These are phyloP conservation scores for Calonectria multiphialidica DNA, from an alignment of 2,329 filamentous ascomycete species.

Conservation along the genomic window DNA sequence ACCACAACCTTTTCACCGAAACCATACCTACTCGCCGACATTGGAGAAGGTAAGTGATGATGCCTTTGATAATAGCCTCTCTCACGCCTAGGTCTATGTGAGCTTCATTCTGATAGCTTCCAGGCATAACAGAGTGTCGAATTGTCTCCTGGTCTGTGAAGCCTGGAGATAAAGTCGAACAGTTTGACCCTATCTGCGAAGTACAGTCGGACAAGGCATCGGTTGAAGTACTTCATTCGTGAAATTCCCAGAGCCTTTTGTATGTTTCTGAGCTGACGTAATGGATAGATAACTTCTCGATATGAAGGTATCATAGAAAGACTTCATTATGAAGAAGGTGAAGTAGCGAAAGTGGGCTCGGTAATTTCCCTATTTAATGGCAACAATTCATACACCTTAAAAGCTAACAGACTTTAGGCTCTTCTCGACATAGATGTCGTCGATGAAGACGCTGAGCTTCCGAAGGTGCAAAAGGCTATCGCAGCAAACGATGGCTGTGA, in stretches of 20 bases:
- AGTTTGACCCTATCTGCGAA: slow-evolving; percentile 30
- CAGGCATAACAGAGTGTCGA: slow-evolving; percentile 29
- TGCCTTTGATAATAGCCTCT: background rate
- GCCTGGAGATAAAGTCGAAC: slow-evolving; percentile 7
- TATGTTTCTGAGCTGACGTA: too few species aligned
- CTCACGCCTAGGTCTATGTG: accelerated
- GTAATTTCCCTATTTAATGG: background rate
- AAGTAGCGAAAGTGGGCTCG: background rate
- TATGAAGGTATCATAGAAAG: slow-evolving; percentile 11
- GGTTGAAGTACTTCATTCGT: slow-evolving; percentile 10
- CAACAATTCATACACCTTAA: too few species aligned
- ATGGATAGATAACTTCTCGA: slow-evolving; percentile 28
- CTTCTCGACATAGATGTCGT: background rate
- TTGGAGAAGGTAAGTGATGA: slow-evolving; percentile 24
- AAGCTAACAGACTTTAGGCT: background rate
- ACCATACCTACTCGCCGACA: slow-evolving; percentile 24
- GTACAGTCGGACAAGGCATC: slow-evolving; percentile 30
- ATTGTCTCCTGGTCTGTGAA: slow-evolving; percentile 25
- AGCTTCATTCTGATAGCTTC: background rate
- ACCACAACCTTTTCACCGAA: too few species aligned
- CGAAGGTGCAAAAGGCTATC: background rate
- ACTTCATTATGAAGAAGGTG: slow-evolving; percentile 14
- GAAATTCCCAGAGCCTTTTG: accelerated
- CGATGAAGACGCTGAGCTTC: background rate
- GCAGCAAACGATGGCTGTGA: too few species aligned